Evolutionary conservation across 805 yeast species (phyloP), one percentile per base, ranked within the genome.

Genomic region (Wickerhamiella qilinensis): DNA sequence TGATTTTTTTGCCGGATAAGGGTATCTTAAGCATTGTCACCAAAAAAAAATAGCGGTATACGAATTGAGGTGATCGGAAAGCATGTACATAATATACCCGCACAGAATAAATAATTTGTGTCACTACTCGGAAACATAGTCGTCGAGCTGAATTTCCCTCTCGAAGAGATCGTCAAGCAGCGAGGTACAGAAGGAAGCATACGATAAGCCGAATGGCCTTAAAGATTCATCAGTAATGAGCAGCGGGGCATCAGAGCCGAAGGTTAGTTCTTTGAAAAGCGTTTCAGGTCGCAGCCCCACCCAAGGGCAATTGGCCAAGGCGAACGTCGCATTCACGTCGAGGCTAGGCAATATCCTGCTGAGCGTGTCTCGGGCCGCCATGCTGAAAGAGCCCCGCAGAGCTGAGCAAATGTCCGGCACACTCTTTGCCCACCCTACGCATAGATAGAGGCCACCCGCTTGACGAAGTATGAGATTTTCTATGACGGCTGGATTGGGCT

Each of bases 21-120:
- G 20, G 33, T 18, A 40, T 47, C 32, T 30, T 47, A 12, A 45
- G 43, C 29, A 27, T 46, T 16, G 30, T 43, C 4, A 35, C 40
- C 8, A 8, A 7, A 4, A 25, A 24, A 15, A 22, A 24, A 17
- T 15, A 20, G 30, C 8, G 4, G 5, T 19, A 6, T 19, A 4
- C 16, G n/a, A 6, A 4, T 25, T n/a, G n/a, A n/a, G n/a, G n/a
- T n/a, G n/a, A n/a, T n/a, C n/a, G n/a, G n/a, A n/a, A n/a, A n/a
- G n/a, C n/a, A n/a, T n/a, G n/a, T n/a, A n/a, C n/a, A n/a, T n/a
- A n/a, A n/a, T n/a, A n/a, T n/a, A n/a, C n/a, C n/a, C n/a, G n/a
- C n/a, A n/a, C n/a, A n/a, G n/a, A n/a, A n/a, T n/a, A n/a, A n/a
- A n/a, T n/a, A n/a, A n/a, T n/a, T n/a, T n/a, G n/a, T n/a, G n/a